phyloP scores from a whole-genome alignment of 164 flowering plant genomes.

The Tetracentron sinense region DNA sequence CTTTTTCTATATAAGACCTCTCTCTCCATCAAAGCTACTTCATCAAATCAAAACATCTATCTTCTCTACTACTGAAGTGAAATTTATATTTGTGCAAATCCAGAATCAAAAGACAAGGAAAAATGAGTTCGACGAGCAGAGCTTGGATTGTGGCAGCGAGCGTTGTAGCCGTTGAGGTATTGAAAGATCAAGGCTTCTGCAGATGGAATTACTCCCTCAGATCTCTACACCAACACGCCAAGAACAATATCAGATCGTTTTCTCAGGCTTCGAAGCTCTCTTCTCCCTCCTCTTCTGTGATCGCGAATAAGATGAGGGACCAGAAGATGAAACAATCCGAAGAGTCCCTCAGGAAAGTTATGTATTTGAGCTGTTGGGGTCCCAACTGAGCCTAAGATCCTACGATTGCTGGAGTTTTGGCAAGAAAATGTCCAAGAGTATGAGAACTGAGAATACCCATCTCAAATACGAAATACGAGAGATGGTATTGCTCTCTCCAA shows the following conservation, averaged over 20 bases:
- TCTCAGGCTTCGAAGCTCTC: slow-evolving; percentile 15
- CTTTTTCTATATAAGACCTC: no score
- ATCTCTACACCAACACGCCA: slow-evolving; percentile 13
- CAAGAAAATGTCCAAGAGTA: no score
- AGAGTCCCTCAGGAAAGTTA: slow-evolving; percentile 20
- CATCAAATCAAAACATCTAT: no score
- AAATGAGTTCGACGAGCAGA: slow-evolving; percentile 11
- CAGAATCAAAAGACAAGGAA: no score
- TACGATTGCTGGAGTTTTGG: no score
- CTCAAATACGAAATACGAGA: no score
- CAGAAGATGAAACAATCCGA: slow-evolving; percentile 18
- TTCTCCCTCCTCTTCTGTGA: slow-evolving; percentile 14
- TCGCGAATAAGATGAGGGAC: neutral
- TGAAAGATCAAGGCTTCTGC: slow-evolving; percentile 28
- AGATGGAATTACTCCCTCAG: slow-evolving; percentile 23
- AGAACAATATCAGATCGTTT: slow-evolving; percentile 13
- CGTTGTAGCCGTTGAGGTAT: slow-evolving; percentile 27
- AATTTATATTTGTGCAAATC: no score
- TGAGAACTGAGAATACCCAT: no score
- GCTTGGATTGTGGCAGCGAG: slow-evolving; percentile 28
- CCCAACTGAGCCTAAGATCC: no score
- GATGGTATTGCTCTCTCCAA: no score
- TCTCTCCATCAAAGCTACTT: no score
- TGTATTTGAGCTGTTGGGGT: slow-evolving; percentile 32
- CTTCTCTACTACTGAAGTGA: no score